These are phyloP conservation scores for Myriosclerotinia scirpicola DNA, from an alignment of 2,329 filamentous ascomycete genomes.

Conservation along the genomic window DNA sequence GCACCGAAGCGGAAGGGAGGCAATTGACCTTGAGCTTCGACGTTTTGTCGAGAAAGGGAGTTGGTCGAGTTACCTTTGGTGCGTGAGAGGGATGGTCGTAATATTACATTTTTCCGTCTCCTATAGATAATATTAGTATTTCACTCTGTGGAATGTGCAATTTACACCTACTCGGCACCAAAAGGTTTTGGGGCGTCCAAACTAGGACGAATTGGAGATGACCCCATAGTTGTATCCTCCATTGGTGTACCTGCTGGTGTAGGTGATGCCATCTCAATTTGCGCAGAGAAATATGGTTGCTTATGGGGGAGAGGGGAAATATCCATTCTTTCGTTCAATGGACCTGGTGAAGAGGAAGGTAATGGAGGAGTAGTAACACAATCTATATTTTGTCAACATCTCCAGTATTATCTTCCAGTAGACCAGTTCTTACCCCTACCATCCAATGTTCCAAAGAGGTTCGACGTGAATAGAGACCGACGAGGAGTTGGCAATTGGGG, in stretches of 20 bases:
- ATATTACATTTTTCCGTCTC: conserved; percentile 65
- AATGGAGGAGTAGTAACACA: conserved; percentile 81
- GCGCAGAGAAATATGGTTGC: conserved; percentile 58
- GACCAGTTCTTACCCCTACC: conserved; percentile 49
- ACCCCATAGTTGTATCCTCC: conserved; percentile 53
- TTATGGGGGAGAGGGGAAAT: conserved; percentile 93
- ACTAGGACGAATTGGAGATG: conserved; percentile 52
- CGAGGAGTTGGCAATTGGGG: conserved; percentile 81
- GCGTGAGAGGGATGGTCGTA: conserved; percentile 72
- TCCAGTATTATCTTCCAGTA: conserved; percentile 40
- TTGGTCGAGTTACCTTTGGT: conserved; percentile 74
- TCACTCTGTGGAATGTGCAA: conserved; percentile 29
- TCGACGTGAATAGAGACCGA: conserved; percentile 78
- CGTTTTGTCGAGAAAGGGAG: conserved; percentile 58
- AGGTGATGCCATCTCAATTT: conserved; percentile 70
- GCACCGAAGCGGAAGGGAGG: conserved; percentile 75
- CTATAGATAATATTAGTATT: conserved; percentile 45
- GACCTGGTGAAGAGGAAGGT: conserved; percentile 77
- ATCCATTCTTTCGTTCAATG: conserved; percentile 78
- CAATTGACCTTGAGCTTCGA: conserved; percentile 65
- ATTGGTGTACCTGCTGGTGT: conserved; percentile 56
- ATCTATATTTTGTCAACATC: conserved; percentile 51
- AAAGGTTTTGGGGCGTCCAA: conserved; percentile 52
- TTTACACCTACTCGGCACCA: conserved; percentile 53
- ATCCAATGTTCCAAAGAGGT: conserved; percentile 53